Evolutionary conservation across 345 rosid genomes (phyloP).

Genomic region (Populus nigra): DNA sequence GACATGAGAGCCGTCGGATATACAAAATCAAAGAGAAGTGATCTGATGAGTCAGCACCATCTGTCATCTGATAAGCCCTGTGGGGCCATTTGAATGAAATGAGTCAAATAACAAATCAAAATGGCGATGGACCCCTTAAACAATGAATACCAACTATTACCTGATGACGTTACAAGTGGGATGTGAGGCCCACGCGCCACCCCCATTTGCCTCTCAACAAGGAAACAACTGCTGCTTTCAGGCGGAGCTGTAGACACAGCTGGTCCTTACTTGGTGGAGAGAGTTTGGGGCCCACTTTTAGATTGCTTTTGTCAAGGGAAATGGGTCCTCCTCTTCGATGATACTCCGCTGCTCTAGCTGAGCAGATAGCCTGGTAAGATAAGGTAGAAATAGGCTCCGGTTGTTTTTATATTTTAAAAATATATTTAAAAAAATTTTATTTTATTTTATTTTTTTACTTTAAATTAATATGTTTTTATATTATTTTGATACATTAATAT

Average conservation of each 20-base stretch:
- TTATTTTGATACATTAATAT: too few relatives aligned
- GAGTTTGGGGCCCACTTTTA: background rate
- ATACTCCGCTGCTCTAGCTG: too few relatives aligned
- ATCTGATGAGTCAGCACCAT: background rate
- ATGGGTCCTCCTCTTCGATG: background rate
- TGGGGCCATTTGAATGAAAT: background rate
- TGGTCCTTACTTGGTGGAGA: background rate
- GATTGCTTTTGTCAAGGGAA: background rate
- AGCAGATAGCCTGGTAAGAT: background rate
- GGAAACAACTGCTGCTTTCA: conserved; percentile 9
- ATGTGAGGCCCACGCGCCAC: conserved; percentile 24
- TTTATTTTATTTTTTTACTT: too few relatives aligned
- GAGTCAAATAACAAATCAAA: conserved; percentile 17
- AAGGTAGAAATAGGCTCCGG: too few relatives aligned
- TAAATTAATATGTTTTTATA: too few relatives aligned
- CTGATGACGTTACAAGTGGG: conserved; percentile 1
- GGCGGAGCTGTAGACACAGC: background rate
- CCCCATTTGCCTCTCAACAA: background rate
- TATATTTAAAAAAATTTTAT: too few relatives aligned
- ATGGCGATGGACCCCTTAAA: conserved; percentile 2
- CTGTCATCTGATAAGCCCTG: background rate
- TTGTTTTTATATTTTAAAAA: too few relatives aligned
- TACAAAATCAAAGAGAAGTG: background rate
- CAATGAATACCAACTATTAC: too few relatives aligned
- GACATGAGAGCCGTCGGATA: background rate